Evolutionary conservation across 192 early-diverging fungal genomes (phyloP).

Genomic region (Coemansia javaensis): DNA sequence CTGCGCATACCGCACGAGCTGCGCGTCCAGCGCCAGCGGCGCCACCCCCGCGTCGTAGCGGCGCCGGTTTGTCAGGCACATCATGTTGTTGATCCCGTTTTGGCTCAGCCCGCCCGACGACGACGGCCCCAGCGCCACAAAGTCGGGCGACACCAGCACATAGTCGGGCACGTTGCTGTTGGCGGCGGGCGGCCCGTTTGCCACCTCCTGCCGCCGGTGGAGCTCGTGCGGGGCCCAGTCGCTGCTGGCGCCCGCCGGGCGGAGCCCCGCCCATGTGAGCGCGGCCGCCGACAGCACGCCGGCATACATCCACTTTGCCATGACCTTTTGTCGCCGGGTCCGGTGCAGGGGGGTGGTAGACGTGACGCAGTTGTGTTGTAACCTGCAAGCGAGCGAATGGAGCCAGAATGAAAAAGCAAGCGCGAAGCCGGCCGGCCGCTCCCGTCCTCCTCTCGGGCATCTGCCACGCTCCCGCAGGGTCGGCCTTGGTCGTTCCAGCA

Average conservation of each 20-base stretch:
- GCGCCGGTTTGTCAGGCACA: slow-evolving; percentile 30
- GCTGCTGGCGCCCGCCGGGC: no score
- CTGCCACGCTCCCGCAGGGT: no score
- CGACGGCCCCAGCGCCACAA: slow-evolving; percentile 31
- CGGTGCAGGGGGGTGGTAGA: no score
- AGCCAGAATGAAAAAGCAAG: no score
- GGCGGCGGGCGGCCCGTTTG: neutral
- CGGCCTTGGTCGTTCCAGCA: no score
- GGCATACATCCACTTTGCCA: no score
- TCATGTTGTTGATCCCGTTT: slow-evolving; percentile 30
- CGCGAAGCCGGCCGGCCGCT: no score
- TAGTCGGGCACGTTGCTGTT: slow-evolving; percentile 25
- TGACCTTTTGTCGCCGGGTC: no score
- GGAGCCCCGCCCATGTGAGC: neutral
- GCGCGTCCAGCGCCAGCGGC: slow-evolving; percentile 26
- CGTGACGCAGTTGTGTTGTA: no score
- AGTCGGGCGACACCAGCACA: slow-evolving; percentile 35
- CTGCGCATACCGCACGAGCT: slow-evolving; percentile 34
- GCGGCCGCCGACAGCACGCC: neutral
- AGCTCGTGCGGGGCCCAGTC: no score
- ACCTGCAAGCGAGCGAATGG: no score
- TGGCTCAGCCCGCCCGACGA: slow-evolving; percentile 12
- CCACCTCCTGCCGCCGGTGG: neutral
- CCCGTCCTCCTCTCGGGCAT: no score
- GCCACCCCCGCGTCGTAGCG: slow-evolving; percentile 19